Evolutionary conservation across 768 basidiomycete species (phyloP).

Genomic region (Cyclocybe cylindracea): DNA sequence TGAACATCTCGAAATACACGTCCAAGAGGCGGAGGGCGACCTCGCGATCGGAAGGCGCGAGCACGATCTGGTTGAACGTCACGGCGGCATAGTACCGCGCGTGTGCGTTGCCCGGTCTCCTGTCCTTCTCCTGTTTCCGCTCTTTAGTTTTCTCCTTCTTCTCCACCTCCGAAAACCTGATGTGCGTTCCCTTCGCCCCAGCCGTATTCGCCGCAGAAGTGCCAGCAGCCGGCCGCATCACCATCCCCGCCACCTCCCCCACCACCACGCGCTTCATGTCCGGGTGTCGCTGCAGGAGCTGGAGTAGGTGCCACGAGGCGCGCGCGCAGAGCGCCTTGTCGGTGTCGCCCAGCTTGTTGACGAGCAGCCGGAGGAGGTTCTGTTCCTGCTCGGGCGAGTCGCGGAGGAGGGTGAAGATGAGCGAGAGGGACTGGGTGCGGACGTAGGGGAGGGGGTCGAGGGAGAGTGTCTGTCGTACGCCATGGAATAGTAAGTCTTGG

Average conservation of each 20-base stretch:
- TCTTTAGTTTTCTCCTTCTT: too few relatives aligned
- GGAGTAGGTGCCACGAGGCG: constrained; percentile 86
- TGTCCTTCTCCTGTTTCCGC: too few relatives aligned
- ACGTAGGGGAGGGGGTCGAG: constrained; percentile 88
- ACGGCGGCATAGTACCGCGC: constrained; percentile 90
- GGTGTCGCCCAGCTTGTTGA: constrained; percentile 94
- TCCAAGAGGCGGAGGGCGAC: constrained; percentile 82
- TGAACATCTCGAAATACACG: constrained; percentile 93
- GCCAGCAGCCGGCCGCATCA: constrained; percentile 62
- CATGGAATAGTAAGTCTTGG: too few relatives aligned
- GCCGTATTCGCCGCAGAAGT: constrained; percentile 26
- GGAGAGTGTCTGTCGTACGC: constrained; percentile 69
- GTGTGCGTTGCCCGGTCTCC: constrained; percentile 61
- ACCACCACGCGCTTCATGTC: constrained; percentile 91
- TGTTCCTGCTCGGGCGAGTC: constrained; percentile 98
- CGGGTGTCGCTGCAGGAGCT: constrained; percentile 88
- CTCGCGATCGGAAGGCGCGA: constrained; percentile 65
- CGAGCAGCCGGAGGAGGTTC: constrained; percentile 87
- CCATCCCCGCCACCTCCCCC: constrained; percentile 79
- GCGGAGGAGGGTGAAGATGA: constrained; percentile 78
- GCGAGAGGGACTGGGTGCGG: constrained; percentile 77
- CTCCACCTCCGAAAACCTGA: constrained; percentile 50
- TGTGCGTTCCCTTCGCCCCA: constrained; percentile 39
- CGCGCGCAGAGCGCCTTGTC: constrained; percentile 88
- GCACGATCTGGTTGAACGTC: constrained; percentile 91